Conservation (phyloP, 2,329 filamentous ascomycete species). For the Ophiostoma triangulosporum region DNA sequence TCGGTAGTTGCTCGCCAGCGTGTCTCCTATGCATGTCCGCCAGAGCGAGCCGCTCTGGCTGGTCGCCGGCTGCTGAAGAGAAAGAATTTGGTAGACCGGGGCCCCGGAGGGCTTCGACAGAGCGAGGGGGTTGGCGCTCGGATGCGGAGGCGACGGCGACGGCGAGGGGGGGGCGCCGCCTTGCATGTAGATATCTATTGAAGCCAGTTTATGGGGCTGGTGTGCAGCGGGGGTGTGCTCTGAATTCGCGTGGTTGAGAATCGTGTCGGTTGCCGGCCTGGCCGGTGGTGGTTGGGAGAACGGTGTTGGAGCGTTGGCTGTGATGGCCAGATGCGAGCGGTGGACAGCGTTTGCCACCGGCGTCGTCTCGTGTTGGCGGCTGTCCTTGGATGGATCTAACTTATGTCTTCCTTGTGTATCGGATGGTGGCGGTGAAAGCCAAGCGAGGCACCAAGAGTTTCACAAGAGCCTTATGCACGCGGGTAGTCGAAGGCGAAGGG, state of each 20-base stretch:
- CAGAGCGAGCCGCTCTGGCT: constrained; percentile 66
- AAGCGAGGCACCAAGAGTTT: neutral
- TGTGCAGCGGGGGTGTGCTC: neutral
- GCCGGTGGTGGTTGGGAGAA: neutral
- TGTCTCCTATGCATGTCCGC: constrained; percentile 59
- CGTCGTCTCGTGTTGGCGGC: neutral
- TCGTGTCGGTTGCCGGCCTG: neutral
- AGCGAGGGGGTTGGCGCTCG: constrained; percentile 2
- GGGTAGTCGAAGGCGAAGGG: neutral
- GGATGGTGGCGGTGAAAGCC: neutral
- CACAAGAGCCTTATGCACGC: neutral
- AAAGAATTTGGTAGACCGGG: constrained; percentile 41
- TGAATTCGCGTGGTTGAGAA: neutral
- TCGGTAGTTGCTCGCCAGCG: constrained; percentile 63
- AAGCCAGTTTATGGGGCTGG: neutral
- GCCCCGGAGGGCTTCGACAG: constrained; percentile 35
- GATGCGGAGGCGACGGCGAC: neutral
- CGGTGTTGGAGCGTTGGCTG: no score
- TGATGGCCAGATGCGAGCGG: neutral
- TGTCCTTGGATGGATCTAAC: neutral
- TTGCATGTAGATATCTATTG: neutral
- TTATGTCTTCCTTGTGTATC: neutral
- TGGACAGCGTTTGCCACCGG: neutral
- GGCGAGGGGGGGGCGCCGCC: constrained; percentile 1
- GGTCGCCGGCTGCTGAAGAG: constrained; percentile 50